phyloP scores from a whole-genome alignment of 2,329 filamentous ascomycete species.

The Setomelanomma holmii region DNA sequence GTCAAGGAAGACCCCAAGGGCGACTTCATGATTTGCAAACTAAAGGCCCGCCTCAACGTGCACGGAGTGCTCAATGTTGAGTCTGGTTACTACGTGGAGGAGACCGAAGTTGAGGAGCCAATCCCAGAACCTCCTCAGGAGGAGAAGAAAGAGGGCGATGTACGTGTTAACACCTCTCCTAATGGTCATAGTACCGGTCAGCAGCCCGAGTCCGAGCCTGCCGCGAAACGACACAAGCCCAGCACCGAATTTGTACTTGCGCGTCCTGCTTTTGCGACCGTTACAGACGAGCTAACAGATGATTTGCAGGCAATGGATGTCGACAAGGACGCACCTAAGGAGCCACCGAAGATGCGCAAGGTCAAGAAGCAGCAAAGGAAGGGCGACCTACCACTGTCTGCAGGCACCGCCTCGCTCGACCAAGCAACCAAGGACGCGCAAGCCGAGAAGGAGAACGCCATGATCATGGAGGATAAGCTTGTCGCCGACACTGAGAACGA shows the following conservation, averaged over 20 bases:
- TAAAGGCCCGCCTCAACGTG: constrained; percentile 95
- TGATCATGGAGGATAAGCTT: constrained; percentile 98
- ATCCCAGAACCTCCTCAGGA: constrained; percentile 71
- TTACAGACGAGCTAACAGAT: constrained; percentile 36
- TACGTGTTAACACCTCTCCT: constrained; percentile 59
- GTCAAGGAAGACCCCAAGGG: constrained; percentile 93
- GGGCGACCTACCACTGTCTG: constrained; percentile 87
- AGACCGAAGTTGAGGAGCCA: constrained; percentile 95
- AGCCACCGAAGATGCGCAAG: constrained; percentile 83
- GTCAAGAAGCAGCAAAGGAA: constrained; percentile 99
- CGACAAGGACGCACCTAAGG: constrained; percentile 46
- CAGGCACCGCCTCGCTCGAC: constrained; percentile 83
- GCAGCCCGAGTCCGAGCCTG: constrained; percentile 30
- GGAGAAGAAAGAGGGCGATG: constrained; percentile 70
- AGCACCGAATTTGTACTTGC: constrained; percentile 30
- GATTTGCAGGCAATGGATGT: constrained; percentile 49
- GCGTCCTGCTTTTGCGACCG: constrained; percentile 33
- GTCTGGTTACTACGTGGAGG: constrained; percentile 96
- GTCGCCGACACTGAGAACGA: constrained; percentile 98
- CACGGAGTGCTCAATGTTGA: constrained; percentile 97
- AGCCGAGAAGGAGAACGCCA: constrained; percentile 82
- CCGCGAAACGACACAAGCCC: constrained; percentile 43
- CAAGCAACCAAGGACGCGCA: constrained; percentile 68
- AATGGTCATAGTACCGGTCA: constrained; percentile 28
- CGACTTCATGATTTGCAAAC: constrained; percentile 99